These are phyloP conservation scores for Elsinoe arachidis DNA, from an alignment of 2,329 filamentous ascomycete genomes.

Conservation along the genomic window DNA sequence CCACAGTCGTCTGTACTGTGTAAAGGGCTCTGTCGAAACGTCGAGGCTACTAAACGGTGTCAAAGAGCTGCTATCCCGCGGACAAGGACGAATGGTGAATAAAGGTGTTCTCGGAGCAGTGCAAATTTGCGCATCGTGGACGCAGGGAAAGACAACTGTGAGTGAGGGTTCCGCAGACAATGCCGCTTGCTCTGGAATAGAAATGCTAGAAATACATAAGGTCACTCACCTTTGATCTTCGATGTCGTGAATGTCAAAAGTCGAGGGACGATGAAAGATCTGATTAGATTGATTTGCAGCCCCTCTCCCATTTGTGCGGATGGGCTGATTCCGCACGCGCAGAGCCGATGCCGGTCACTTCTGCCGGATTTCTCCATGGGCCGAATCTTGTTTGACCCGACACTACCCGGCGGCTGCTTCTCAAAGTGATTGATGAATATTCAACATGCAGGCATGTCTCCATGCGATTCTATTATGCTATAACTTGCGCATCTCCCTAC, in stretches of 20 bases:
- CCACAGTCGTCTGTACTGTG: too few relatives aligned
- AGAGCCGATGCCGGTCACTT: constrained; percentile 1
- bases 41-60: not conserved
- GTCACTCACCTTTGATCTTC: not conserved
- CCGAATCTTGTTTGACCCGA: not conserved
- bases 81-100: not conserved
- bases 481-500: constrained; percentile 14
- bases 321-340: constrained; percentile 3
- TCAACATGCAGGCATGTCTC: not conserved
- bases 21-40: not conserved
- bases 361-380: not conserved
- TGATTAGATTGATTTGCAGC: constrained; percentile 13
- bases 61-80: not conserved
- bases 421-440: not conserved
- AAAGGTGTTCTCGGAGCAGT: not conserved
- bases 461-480: not conserved
- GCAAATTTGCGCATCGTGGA: not conserved
- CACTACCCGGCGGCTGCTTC: not conserved
- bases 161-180: not conserved
- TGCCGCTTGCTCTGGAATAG: not conserved
- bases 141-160: not conserved
- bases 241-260: not conserved
- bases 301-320: constrained; percentile 2
- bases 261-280: constrained; percentile 13
- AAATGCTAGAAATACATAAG: not conserved